Percentiles rank a stretch among this genome's conserved stretches.
Evolutionary conservation across 2,329 filamentous ascomycete species (phyloP).

Genomic region (Colletotrichum euphorbiae): DNA sequence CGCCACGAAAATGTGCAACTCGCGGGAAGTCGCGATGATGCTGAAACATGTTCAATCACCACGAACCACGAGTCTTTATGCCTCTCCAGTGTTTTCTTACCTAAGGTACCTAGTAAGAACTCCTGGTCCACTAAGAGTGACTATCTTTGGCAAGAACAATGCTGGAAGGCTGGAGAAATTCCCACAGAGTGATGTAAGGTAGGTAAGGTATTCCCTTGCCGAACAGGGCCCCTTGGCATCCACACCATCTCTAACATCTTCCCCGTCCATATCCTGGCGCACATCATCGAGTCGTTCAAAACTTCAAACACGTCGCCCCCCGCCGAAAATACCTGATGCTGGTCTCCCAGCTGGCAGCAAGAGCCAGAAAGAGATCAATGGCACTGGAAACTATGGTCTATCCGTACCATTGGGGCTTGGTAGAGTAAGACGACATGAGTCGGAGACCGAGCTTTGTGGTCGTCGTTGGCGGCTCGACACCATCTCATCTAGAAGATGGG

Average conservation of each 20-base stretch:
- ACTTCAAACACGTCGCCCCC: not conserved
- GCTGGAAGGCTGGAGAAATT: not conserved
- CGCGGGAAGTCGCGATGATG: not conserved
- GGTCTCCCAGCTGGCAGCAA: slow-evolving; percentile 1
- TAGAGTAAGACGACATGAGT: not conserved
- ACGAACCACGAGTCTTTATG: slow-evolving; percentile 21
- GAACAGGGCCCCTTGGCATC: slow-evolving; percentile 9
- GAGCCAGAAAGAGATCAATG: not conserved
- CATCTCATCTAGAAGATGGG: not conserved
- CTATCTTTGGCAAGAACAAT: not conserved
- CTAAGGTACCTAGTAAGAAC: no score
- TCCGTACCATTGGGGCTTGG: not conserved
- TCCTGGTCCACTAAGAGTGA: not conserved
- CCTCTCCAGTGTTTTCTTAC: not conserved
- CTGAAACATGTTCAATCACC: slow-evolving; percentile 17
- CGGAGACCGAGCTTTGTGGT: slow-evolving; percentile 1
- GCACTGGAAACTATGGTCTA: no score
- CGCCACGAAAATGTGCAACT: not conserved
- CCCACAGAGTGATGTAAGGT: not conserved
- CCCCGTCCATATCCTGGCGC: slow-evolving; percentile 27
- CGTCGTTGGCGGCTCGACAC: not conserved
- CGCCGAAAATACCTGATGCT: not conserved
- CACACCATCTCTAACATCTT: slow-evolving; percentile 18
- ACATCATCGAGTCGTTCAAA: slow-evolving; percentile 22
- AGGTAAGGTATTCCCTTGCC: not conserved